phyloP scores from a whole-genome alignment of 2,329 filamentous ascomycete genomes.

The Alternaria arborescens region DNA sequence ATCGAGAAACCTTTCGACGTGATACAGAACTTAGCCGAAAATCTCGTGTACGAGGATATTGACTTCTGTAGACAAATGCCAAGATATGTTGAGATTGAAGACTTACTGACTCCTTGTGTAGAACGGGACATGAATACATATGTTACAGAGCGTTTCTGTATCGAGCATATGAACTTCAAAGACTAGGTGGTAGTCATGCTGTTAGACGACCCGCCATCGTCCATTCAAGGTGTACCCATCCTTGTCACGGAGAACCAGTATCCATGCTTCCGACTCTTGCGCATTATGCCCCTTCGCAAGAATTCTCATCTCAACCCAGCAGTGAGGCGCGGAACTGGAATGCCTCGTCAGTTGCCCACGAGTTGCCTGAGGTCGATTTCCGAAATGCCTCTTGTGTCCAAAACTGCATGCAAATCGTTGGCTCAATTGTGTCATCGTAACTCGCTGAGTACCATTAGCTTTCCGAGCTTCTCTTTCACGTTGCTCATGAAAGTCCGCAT shows the following conservation, averaged over 20 bases:
- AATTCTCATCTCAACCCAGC: constrained; percentile 19
- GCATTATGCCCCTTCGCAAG: constrained; percentile 22
- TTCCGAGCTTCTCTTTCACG: neutral
- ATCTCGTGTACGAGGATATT: neutral
- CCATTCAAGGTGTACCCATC: constrained; percentile 27
- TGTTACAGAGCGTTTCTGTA: constrained; percentile 28
- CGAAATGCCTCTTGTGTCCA: neutral
- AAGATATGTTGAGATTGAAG: constrained; percentile 17
- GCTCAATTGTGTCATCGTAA: neutral
- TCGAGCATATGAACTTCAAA: constrained; percentile 22
- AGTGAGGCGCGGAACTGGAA: neutral
- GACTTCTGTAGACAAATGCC: constrained; percentile 7
- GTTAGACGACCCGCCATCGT: constrained; percentile 14
- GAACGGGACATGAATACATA: constrained; percentile 19
- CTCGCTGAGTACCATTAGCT: neutral
- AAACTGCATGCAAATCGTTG: neutral
- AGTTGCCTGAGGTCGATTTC: neutral
- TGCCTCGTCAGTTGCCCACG: neutral
- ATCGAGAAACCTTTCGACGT: neutral
- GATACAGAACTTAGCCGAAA: neutral
- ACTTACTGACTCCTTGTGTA: constrained; percentile 20
- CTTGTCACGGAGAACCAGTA: constrained; percentile 23
- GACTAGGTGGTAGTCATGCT: constrained; percentile 29
- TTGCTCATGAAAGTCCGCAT: neutral
- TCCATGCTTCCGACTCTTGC: constrained; percentile 21